phyloP scores from a whole-genome alignment of 495 filamentous ascomycete genomes.

The Bombardia bombarda region DNA sequence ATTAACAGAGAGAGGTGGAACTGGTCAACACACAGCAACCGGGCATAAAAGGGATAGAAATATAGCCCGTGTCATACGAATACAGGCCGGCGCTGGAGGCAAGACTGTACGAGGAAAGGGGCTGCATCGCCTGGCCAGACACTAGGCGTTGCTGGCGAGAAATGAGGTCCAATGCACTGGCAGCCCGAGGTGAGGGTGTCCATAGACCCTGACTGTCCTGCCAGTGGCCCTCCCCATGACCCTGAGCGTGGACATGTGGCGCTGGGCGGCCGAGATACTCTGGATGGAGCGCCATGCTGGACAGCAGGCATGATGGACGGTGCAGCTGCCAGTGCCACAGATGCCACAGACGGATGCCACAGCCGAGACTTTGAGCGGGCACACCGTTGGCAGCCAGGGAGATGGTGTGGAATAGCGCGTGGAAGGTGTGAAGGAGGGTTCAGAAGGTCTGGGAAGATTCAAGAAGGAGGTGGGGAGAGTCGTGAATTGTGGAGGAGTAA shows the following conservation, averaged over 20 bases:
- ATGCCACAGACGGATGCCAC: too few species aligned
- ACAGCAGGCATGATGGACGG: constrained; percentile 25
- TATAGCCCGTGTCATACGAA: constrained; percentile 9
- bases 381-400: too few species aligned
- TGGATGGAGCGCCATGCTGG: constrained; percentile 21
- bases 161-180: constrained; percentile 19
- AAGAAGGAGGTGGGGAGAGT: too few species aligned
- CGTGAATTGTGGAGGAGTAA: too few species aligned
- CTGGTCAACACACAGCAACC: constrained; percentile 24
- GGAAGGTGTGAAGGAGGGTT: too few species aligned
- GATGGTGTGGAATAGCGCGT: neutral
- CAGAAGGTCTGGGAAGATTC: too few species aligned
- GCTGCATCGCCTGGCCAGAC: constrained; percentile 16
- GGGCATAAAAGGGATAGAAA: constrained; percentile 16
- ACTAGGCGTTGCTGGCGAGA: constrained; percentile 16
- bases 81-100: constrained; percentile 13
- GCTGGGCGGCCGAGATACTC: too few species aligned
- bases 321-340: too few species aligned
- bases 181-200: constrained; percentile 11
- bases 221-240: too few species aligned
- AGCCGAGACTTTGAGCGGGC: neutral
- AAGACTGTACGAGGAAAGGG: constrained; percentile 14
- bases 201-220: constrained; percentile 11
- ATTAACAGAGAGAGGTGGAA: constrained; percentile 1
- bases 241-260: too few species aligned